phyloP scores from a whole-genome alignment of 2,329 filamentous ascomycete genomes.

The Reticulascus tulasneorum region DNA sequence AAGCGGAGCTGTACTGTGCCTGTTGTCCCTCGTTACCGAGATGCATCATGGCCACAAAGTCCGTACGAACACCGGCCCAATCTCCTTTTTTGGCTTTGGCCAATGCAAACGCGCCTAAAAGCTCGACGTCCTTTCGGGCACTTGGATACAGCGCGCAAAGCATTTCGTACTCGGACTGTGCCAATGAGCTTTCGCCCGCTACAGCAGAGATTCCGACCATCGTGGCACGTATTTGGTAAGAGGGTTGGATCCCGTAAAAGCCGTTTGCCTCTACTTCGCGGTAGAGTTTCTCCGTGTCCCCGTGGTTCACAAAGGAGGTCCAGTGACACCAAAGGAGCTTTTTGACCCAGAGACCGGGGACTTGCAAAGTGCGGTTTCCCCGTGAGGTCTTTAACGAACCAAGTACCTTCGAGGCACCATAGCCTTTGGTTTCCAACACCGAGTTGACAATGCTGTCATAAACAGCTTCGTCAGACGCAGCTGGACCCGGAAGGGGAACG shows the following conservation, averaged over 20 bases:
- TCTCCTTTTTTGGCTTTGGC: constrained; percentile 33
- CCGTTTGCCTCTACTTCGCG: constrained; percentile 1
- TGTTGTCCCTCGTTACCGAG: constrained; percentile 5
- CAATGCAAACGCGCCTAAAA: constrained; percentile 31
- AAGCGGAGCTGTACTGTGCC: constrained; percentile 24
- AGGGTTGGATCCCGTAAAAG: constrained; percentile 8
- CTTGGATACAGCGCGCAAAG: constrained; percentile 1
- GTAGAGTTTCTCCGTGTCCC: constrained; percentile 1
- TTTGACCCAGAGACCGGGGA: constrained; percentile 2
- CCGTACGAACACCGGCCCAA: constrained; percentile 33
- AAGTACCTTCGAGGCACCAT: constrained; percentile 6
- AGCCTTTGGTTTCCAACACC: constrained; percentile 4
- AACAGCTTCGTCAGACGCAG: constrained; percentile 2
- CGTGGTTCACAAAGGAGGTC: constrained; percentile 3
- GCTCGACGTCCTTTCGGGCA: constrained; percentile 2
- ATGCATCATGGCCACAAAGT: constrained; percentile 25
- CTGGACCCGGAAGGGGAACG: not conserved
- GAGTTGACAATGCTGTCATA: constrained; percentile 4
- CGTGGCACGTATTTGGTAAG: constrained; percentile 2
- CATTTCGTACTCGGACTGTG: constrained; percentile 1
- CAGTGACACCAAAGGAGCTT: constrained; percentile 2
- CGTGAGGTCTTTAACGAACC: constrained; percentile 2
- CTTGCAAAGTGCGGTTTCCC: constrained; percentile 3
- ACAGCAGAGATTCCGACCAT: constrained; percentile 11
- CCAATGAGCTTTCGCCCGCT: constrained; percentile 3